A percentile compares a stretch with the other conserved stretches of the same genome.
These are phyloP conservation scores for Trichoderma atrobrunneum DNA, from an alignment of 2,329 filamentous ascomycete genomes.

Conservation along the genomic window DNA sequence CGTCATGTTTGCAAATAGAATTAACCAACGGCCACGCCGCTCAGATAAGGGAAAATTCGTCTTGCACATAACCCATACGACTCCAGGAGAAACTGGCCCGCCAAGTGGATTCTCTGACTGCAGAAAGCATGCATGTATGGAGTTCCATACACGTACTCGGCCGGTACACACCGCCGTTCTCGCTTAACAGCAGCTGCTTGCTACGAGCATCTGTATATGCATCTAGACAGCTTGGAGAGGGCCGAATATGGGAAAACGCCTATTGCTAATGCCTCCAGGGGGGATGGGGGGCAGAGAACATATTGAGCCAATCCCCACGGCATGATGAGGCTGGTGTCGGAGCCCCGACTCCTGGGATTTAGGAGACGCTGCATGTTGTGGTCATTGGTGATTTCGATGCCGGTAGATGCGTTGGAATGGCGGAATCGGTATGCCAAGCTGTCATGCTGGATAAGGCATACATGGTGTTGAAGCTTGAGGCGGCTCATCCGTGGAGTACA, in stretches of 20 bases:
- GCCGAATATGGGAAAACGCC: not conserved
- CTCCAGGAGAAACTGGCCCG: conserved; percentile 5
- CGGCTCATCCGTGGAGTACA: not conserved
- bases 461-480: not conserved
- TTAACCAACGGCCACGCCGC: not conserved
- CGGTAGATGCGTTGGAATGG: not conserved
- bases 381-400: not conserved
- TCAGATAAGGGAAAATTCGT: not conserved
- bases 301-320: not conserved
- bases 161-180: conserved; percentile 3
- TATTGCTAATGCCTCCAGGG: not conserved
- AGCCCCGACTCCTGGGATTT: not conserved
- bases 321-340: not conserved
- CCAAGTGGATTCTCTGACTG: conserved; percentile 7
- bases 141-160: not conserved
- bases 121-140: conserved; percentile 5
- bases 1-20: not conserved
- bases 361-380: not conserved
- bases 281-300: not conserved
- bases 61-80: not conserved
- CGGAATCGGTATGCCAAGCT: not conserved
- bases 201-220: not conserved
- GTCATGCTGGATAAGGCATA: not conserved
- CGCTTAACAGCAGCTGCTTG: not conserved
- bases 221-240: not conserved